Evolutionary conservation across 148 eudicot genomes (phyloP), one percentile per base, ranked within the genome.

Genomic region (Heliamphora exappendiculata): DNA sequence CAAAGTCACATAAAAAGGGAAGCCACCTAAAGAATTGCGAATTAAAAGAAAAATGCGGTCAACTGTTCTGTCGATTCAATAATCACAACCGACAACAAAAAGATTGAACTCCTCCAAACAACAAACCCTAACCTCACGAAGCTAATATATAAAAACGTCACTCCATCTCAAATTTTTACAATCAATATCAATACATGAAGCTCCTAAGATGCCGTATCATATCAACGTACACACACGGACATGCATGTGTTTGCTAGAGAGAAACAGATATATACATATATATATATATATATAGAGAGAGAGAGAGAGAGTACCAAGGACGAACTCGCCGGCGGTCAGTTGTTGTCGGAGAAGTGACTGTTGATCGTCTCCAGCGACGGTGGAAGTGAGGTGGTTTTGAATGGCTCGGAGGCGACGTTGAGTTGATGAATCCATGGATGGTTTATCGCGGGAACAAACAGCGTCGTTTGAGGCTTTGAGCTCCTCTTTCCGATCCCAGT

Each of bases 291-390:
- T 10, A 63, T 14, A 58, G 41, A 76, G 36, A 81, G 66, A 47
- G n/a, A 63, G 34, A 70, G 37, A 17, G 34, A 47, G 44, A 29
- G 57, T 77, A 92, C 97, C 90, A 31, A 64, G 67, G 54, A 76
- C 80, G 72, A 83, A 92, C 81, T 92, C 94, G 65, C 88, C 92
- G 69, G 92, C 88, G 72, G 97, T 85, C n/a, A n/a, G 24, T 63
- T 71, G 78, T 67, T 84, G 13, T 5, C 41, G 68, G 67, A 92
- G 67, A 42, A 69, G 62, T 8, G 86, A 71, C 31, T 69, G 49
- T 3, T 57, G 69, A 22, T 74, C 81, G 31, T 41, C 44, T 66
- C 9, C 62, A 60, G 45, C 19, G 60, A 75, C 74, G 53, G 74
- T 11, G 74, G 74, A 51, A 50, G 69, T 78, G 49, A 81, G 82